A percentile compares a stretch with the other conserved stretches of the same genome.
Evolutionary conservation across 2,329 filamentous ascomycete genomes (phyloP).

Genomic region (Colletotrichum aenigma): DNA sequence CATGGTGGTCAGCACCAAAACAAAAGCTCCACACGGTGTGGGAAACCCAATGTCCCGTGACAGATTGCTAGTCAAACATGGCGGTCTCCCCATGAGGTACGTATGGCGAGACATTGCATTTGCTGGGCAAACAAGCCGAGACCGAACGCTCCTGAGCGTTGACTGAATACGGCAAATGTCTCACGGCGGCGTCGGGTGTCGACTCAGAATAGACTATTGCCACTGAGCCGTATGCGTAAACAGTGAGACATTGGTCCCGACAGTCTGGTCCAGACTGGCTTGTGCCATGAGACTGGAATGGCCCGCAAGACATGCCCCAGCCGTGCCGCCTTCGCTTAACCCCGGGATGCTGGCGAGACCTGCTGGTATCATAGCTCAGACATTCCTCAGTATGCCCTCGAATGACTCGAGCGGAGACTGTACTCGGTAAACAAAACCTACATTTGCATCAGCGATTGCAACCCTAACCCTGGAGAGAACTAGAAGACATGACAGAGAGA

Average conservation of each 20-base stretch:
- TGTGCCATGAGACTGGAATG: background rate
- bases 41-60: background rate
- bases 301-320: constrained; percentile 1
- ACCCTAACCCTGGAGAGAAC: constrained; percentile 8
- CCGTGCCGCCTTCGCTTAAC: background rate
- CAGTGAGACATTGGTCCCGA: background rate
- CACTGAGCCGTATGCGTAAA: background rate
- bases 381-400: background rate
- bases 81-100: background rate
- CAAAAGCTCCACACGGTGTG: constrained; percentile 2
- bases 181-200: background rate
- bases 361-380: background rate
- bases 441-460: background rate
- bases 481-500: background rate
- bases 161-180: background rate
- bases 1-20: background rate
- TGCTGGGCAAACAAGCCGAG: background rate
- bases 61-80: constrained; percentile 5
- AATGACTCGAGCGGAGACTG: background rate
- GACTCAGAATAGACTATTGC: background rate
- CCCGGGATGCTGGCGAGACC: background rate
- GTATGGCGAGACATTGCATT: background rate
- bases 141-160: background rate
- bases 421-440: background rate
- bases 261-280: constrained; percentile 3